Evolutionary conservation across 106 monocot species (phyloP).

Genomic region (Dioscorea zingiberensis): DNA sequence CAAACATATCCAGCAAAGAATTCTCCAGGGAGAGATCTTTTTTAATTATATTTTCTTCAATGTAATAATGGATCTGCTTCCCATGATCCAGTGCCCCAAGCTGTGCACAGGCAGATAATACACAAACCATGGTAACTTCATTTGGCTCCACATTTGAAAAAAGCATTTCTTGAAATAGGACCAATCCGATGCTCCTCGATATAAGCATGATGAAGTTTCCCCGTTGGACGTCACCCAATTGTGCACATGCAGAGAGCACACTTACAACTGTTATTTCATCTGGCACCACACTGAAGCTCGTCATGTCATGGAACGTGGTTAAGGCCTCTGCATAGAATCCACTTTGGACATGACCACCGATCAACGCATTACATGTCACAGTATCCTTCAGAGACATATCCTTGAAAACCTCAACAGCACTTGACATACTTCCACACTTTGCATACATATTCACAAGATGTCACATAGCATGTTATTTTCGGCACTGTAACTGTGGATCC

Average conservation of each 20-base stretch:
- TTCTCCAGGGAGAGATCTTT: conserved; percentile 22
- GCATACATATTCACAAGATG: conserved; percentile 31
- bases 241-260: conserved; percentile 34
- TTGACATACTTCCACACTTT: conserved; percentile 19
- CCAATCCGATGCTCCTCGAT: conserved; percentile 17
- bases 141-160: conserved; percentile 24
- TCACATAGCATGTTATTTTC: too few relatives aligned
- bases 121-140: conserved; percentile 40
- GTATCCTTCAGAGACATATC: conserved; percentile 19
- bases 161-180: conserved; percentile 39
- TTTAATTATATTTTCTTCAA: conserved; percentile 19
- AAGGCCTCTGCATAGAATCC: conserved; percentile 17
- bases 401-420: conserved; percentile 26
- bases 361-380: conserved; percentile 38
- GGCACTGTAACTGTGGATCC: too few relatives aligned
- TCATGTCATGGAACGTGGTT: conserved; percentile 22
- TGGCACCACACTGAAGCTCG: conserved; percentile 5
- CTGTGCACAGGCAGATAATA: conserved; percentile 44
- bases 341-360: conserved; percentile 22
- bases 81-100: conserved; percentile 39
- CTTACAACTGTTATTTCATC: conserved; percentile 26
- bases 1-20: conserved; percentile 17
- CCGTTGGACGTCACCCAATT: conserved; percentile 24
- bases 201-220: conserved; percentile 28
- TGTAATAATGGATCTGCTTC: conserved; percentile 28